A percentile compares a stretch with the other conserved stretches of the same genome.
These are phyloP conservation scores for Saxispiralis lemnorum DNA, from an alignment of 495 filamentous ascomycete species.

Conservation along the genomic window DNA sequence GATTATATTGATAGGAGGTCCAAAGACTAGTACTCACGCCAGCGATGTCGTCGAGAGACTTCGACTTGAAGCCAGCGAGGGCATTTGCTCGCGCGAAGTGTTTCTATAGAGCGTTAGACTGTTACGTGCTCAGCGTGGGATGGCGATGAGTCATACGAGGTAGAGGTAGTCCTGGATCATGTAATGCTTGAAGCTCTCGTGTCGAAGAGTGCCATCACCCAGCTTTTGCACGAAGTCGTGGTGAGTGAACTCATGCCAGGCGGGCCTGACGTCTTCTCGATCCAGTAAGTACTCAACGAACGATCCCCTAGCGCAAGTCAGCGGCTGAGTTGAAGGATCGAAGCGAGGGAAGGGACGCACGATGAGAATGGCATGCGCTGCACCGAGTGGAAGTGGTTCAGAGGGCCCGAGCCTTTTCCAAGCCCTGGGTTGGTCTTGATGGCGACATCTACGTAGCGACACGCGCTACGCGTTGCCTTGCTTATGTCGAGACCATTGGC, in stretches of 20 bases:
- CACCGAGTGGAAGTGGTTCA: slow-evolving; percentile 85
- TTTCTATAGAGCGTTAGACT: slow-evolving; percentile 31
- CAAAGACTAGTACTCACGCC: slow-evolving; percentile 31
- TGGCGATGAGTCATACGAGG: slow-evolving; percentile 32
- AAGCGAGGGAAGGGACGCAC: slow-evolving; percentile 32
- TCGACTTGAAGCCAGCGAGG: slow-evolving; percentile 66
- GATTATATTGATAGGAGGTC: not conserved
- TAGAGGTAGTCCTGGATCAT: slow-evolving; percentile 82
- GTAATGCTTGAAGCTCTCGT: slow-evolving; percentile 65
- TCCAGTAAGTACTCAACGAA: slow-evolving; percentile 77
- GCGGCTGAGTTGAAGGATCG: not conserved
- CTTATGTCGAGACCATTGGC: slow-evolving; percentile 41
- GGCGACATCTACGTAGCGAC: slow-evolving; percentile 65
- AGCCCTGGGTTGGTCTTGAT: slow-evolving; percentile 59
- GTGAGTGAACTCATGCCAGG: slow-evolving; percentile 57
- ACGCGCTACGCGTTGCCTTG: slow-evolving; percentile 49
- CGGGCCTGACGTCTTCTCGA: slow-evolving; percentile 46
- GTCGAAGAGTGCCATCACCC: slow-evolving; percentile 52
- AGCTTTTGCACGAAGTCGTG: slow-evolving; percentile 68
- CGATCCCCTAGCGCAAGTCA: slow-evolving; percentile 37
- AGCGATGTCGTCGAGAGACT: slow-evolving; percentile 51
- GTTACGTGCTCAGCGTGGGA: not conserved
- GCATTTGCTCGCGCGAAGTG: slow-evolving; percentile 78
- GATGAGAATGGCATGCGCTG: slow-evolving; percentile 64
- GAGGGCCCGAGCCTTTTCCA: slow-evolving; percentile 68